Evolutionary conservation across 345 rosid species (phyloP).

Genomic region (Aquilaria malaccensis): DNA sequence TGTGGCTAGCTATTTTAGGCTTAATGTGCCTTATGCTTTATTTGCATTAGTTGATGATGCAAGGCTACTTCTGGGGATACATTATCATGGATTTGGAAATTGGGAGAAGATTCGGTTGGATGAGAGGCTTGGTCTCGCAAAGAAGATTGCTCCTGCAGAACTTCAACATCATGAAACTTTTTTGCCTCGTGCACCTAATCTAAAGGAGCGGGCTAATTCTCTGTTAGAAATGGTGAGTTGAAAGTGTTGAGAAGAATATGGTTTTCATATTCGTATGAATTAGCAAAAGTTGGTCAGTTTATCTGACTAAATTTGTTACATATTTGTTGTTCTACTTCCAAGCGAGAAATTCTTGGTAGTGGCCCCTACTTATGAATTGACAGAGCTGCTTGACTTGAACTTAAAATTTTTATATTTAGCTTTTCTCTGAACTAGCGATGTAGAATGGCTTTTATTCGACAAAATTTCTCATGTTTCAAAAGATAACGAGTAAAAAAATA

Average conservation of each 20-base stretch:
- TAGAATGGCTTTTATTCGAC: too few species aligned
- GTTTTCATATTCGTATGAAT: background rate
- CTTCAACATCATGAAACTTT: conserved; percentile 99
- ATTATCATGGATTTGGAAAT: conserved; percentile 91
- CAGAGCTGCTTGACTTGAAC: too few species aligned
- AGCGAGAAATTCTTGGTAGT: too few species aligned
- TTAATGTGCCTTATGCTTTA: conserved; percentile 9
- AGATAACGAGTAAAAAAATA: too few species aligned
- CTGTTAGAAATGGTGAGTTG: conserved; percentile 85
- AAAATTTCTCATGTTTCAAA: too few species aligned
- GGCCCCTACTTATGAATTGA: too few species aligned
- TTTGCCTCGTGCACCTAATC: conserved; percentile 95
- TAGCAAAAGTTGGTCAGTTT: too few species aligned
- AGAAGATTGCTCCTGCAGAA: conserved; percentile 98
- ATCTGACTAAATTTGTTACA: too few species aligned
- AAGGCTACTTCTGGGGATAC: conserved; percentile 89
- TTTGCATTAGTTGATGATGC: conserved; percentile 83
- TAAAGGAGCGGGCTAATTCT: conserved; percentile 97
- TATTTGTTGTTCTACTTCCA: too few species aligned
- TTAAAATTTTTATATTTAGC: too few species aligned
- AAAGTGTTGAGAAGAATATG: background rate
- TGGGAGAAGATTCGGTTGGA: conserved; percentile 98
- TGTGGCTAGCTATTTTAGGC: background rate
- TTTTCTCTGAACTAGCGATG: too few species aligned
- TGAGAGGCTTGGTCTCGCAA: conserved; percentile 81